Evolutionary conservation across 2,329 filamentous ascomycete species (phyloP).

Genomic region (Colletotrichum gloeosporioides): DNA sequence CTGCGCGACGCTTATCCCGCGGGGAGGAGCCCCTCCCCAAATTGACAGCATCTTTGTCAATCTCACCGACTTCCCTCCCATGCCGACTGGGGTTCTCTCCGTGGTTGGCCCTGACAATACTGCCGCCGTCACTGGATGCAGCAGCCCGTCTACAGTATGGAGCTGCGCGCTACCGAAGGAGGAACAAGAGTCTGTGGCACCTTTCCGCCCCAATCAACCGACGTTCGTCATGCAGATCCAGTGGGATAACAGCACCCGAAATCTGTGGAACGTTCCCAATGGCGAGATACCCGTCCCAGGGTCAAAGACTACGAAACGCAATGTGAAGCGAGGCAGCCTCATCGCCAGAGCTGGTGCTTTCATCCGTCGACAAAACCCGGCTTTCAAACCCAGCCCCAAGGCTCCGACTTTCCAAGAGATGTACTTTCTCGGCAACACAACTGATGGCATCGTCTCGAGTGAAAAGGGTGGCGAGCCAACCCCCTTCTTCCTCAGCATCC

Average conservation of each 20-base stretch:
- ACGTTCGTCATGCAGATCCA: conserved; percentile 83
- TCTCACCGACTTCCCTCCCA: conserved; percentile 82
- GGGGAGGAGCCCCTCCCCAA: conserved; percentile 24
- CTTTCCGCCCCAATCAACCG: conserved; percentile 72
- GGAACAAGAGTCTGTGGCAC: conserved; percentile 66
- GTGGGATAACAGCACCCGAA: conserved; percentile 65
- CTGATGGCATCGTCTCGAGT: conserved; percentile 70
- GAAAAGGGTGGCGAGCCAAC: conserved; percentile 85
- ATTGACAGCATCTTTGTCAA: conserved; percentile 75
- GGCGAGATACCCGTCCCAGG: conserved; percentile 34
- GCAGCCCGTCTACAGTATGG: conserved; percentile 78
- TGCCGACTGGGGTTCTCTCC: conserved; percentile 83
- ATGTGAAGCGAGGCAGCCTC: neutral
- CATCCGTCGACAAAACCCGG: conserved; percentile 25
- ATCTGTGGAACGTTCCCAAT: conserved; percentile 55
- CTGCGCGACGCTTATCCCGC: conserved; percentile 59
- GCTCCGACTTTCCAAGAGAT: conserved; percentile 73
- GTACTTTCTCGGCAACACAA: conserved; percentile 83
- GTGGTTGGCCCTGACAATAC: conserved; percentile 76
- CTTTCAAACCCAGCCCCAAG: conserved; percentile 57
- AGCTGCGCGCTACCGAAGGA: conserved; percentile 86
- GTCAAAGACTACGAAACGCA: conserved; percentile 1
- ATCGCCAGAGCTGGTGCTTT: conserved; percentile 19
- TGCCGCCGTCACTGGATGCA: conserved; percentile 70
- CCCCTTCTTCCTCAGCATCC: conserved; percentile 84